A percentile compares a stretch with the other conserved stretches of the same genome.
phyloP scores from a whole-genome alignment of 1,284 basidiomycete species.

The Stygiomarasmius scandens region DNA sequence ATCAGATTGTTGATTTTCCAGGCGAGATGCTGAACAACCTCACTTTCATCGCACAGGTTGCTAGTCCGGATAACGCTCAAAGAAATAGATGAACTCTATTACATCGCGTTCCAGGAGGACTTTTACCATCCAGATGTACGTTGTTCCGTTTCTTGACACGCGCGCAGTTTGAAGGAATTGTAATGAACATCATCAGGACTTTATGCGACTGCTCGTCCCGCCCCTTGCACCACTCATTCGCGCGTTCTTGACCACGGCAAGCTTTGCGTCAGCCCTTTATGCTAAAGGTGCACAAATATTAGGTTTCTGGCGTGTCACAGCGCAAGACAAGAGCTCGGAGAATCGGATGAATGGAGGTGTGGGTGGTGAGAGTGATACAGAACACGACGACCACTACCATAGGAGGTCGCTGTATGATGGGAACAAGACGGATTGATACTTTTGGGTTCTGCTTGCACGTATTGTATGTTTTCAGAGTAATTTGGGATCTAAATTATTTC shows the following conservation, averaged over 20 bases:
- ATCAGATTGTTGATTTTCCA: neutral
- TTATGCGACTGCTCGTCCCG: constrained; percentile 51
- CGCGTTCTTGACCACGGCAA: constrained; percentile 39
- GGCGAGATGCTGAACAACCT: neutral
- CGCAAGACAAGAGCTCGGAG: too few relatives aligned
- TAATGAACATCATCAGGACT: constrained; percentile 51
- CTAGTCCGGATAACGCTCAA: constrained; percentile 50
- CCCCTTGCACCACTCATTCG: constrained; percentile 48
- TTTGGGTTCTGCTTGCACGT: too few relatives aligned
- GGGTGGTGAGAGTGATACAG: neutral
- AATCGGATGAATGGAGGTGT: constrained; percentile 10
- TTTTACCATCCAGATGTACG: constrained; percentile 63
- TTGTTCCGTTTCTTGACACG: constrained; percentile 8
- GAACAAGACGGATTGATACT: constrained; percentile 13
- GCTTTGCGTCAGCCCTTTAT: constrained; percentile 43
- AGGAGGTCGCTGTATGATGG: constrained; percentile 12
- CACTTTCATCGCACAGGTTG: constrained; percentile 30
- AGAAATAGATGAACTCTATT: constrained; percentile 40
- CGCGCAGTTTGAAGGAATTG: too few relatives aligned
- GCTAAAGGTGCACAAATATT: constrained; percentile 44
- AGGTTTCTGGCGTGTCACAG: constrained; percentile 38
- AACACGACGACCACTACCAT: neutral
- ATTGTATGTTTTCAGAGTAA: too few relatives aligned
- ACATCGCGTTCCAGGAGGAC: constrained; percentile 60
- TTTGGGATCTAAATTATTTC: too few relatives aligned